Conservation (phyloP, 305 asterid species). For the Fraxinus velutina region DNA sequence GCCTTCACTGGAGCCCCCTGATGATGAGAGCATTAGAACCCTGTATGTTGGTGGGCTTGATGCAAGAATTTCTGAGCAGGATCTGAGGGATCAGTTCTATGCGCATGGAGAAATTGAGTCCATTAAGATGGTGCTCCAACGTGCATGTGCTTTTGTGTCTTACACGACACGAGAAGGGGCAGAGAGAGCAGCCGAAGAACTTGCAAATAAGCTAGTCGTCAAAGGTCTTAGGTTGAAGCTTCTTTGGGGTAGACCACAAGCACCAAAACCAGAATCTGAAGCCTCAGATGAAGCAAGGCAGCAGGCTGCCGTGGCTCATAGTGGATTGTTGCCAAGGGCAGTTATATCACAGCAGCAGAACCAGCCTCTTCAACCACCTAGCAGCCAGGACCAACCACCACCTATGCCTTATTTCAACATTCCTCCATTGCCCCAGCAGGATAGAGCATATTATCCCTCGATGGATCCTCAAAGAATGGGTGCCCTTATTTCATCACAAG, state of each 20-base stretch:
- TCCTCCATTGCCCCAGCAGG: constrained; percentile 77
- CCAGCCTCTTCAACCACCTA: constrained; percentile 63
- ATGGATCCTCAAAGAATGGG: constrained; percentile 99
- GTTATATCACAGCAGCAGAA: constrained; percentile 88
- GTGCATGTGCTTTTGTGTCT: constrained; percentile 91
- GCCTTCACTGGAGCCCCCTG: constrained; percentile 96
- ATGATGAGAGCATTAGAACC: constrained; percentile 86
- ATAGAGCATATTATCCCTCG: constrained; percentile 76
- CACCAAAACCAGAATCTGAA: constrained; percentile 56
- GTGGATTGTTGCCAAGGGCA: constrained; percentile 79
- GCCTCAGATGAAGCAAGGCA: constrained; percentile 68
- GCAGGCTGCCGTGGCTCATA: constrained; percentile 68
- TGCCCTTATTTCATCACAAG: constrained; percentile 66
- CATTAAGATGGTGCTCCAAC: constrained; percentile 74
- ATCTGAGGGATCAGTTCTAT: constrained; percentile 76
- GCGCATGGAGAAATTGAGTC: constrained; percentile 96
- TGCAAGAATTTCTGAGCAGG: constrained; percentile 79
- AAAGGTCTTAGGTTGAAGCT: constrained; percentile 84
- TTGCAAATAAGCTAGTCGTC: constrained; percentile 70
- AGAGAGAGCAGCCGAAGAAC: constrained; percentile 94
- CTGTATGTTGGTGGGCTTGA: constrained; percentile 91
- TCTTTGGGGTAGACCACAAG: constrained; percentile 91
- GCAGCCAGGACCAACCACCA: constrained; percentile 53
- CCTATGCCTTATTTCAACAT: constrained; percentile 80
- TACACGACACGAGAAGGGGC: constrained; percentile 95